Conservation (phyloP, 2,329 filamentous ascomycete genomes). For the Lasiodiplodia citricola region DNA sequence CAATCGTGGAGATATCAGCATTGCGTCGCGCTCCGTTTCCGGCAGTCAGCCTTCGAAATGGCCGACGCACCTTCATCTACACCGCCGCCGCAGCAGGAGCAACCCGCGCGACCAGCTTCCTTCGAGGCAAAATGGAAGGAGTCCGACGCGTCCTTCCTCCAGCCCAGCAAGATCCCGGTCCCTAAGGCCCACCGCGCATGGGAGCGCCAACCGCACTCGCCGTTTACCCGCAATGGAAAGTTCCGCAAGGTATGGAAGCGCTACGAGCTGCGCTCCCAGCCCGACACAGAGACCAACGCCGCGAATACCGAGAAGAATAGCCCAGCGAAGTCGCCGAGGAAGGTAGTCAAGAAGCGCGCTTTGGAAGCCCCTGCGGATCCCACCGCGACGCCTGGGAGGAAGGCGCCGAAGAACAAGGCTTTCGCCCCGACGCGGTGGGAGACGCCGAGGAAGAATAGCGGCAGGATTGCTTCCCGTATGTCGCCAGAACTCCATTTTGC, state of each 20-base stretch:
- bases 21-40: background rate
- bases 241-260: slow-evolving; percentile 57
- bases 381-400: slow-evolving; percentile 26
- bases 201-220: slow-evolving; percentile 54
- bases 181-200: slow-evolving; percentile 53
- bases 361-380: slow-evolving; percentile 41
- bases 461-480: slow-evolving; percentile 18
- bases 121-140: slow-evolving; percentile 42
- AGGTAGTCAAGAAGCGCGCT: slow-evolving; percentile 53
- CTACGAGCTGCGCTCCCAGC: slow-evolving; percentile 38
- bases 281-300: slow-evolving; percentile 26
- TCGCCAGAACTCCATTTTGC: background rate
- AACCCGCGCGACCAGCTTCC: slow-evolving; percentile 39
- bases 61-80: slow-evolving; percentile 37
- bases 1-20: background rate
- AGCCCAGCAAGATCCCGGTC: slow-evolving; percentile 48
- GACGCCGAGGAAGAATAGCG: slow-evolving; percentile 7
- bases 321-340: slow-evolving; percentile 41
- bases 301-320: slow-evolving; percentile 31
- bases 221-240: slow-evolving; percentile 42
- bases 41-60: background rate
- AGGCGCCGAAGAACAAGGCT: slow-evolving; percentile 36
- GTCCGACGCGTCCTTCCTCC: slow-evolving; percentile 48
- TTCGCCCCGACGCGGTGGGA: slow-evolving; percentile 43
- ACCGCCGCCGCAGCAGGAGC: slow-evolving; percentile 22